Evolutionary conservation across 176 grass and related monocot genomes (phyloP).

Genomic region (Triticum urartu): DNA sequence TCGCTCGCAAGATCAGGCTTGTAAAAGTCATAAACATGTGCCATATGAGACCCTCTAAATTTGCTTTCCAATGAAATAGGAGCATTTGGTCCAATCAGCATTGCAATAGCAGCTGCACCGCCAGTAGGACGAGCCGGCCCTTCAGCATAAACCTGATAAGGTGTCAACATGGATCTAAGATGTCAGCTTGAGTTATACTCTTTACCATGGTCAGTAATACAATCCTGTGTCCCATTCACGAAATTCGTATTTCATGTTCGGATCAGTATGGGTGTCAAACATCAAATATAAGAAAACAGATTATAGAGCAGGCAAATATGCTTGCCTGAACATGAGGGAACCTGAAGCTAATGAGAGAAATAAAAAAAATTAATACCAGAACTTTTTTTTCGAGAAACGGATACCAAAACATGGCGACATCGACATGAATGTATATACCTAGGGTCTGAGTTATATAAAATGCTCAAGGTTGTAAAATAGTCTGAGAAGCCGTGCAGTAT

Average conservation of each 20-base stretch:
- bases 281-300: not conserved
- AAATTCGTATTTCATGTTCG: too few relatives aligned
- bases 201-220: not conserved
- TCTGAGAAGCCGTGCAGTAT: not conserved
- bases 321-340: not conserved
- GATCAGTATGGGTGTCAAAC: not conserved
- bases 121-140: constrained; percentile 75
- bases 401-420: not conserved
- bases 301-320: not conserved
- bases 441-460: not conserved
- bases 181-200: not conserved
- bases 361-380: not conserved
- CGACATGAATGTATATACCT: not conserved
- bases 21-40: constrained; percentile 90
- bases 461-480: not conserved
- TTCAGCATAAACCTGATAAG: constrained; percentile 75
- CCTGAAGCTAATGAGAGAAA: not conserved
- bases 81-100: constrained; percentile 84
- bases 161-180: not conserved
- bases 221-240: too few relatives aligned
- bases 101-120: constrained; percentile 77
- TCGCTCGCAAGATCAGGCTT: constrained; percentile 86
- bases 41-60: constrained; percentile 75
- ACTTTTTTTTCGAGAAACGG: too few relatives aligned
- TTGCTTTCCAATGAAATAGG: constrained; percentile 82